Base-by-base conservation (phyloP, 2,329 filamentous ascomycete genomes). In the Sporothrix protearum region DNA sequence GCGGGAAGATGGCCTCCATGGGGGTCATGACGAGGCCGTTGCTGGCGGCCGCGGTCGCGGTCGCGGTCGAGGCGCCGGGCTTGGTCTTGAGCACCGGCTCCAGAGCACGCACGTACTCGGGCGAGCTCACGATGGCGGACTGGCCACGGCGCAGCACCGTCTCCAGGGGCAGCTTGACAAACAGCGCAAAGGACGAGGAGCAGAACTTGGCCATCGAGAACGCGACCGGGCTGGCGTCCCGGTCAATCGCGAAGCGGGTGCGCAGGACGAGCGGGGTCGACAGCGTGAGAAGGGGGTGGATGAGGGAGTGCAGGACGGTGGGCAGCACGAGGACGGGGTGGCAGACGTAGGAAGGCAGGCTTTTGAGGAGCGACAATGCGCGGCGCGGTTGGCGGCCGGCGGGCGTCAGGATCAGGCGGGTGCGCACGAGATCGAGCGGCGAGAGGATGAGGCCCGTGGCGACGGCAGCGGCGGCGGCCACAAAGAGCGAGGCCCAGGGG, bases 111-210 rank as follows among this genome's bases (percentile, higher is more conserved):
- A 86, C 75, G 71, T 88, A 86, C 12, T 81, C 77, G 1, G 85
- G 85, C 16, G 85, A 85, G 19, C 85, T 85, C 61, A 93, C 85
- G 0, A 93, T 89, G 1, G 90, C 85, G 72, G 96, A 91, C 80
- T 99, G 96, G 5, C 93, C 95, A 73, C 96, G 89, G 64, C 96
- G 90, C 8, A 98, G 86, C 19, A 97, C 92, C 0, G 95, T 98
- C 81, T 99, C 96, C 4, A 98, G 84, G 0, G 96, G 96, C 14
- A 98, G 88, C 77, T 95, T 94, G 75, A 97, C 81, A 76, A 96
- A 92, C 42, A 98, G 87, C 66, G 97, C 94, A 1, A 89, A 85
- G 0, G 90, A 89, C 2, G 92, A 94, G 16, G 92, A 89, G 75
- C 92, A 85, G 81, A 98, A 97, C 69, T 92, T 92, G 77, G 89